Base-by-base conservation (phyloP, 306 rosid genomes). In the Abrus precatorius region DNA sequence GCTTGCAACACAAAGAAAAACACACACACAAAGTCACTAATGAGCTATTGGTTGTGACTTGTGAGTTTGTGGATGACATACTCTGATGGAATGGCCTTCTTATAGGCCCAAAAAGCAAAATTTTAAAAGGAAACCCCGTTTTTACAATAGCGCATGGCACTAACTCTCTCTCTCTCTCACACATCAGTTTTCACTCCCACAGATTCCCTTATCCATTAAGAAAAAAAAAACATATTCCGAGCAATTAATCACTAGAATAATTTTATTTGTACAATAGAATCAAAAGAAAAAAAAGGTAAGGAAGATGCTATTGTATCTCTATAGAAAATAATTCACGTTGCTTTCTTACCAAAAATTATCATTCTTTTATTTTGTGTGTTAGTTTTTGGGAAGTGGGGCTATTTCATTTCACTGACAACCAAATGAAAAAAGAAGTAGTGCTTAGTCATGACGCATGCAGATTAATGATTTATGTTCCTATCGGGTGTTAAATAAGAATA, bases 351-450 rank as follows among this genome's bases (percentile, higher is more conserved):
- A 76, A 7, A 69, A 30, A 1, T 41, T 78, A 6, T 14, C 27
- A 7, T 29, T 28, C 14, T 69, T 6, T 32, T 29, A 49, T 60
- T 50, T 28, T 36, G 40, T 36, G 40, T 36, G 40, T 14, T 74
- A 27, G 41, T 83, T 56, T 53, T 55, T 69, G 65, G 12, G 69
- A 61, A 75, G 81, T 83, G 80, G 87, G 34, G 48, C 12, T 50
- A 70, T 85, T 81, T 60, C 86, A 82, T 87, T 89, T 61, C 84
- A 76, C 69, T 87, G 83, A 82, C 79, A 82, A 77, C 84, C 84
- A 74, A 87, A 83, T 87, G 74, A 44, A 44, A 62, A 76, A 12
- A 75, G 86, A 77, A 36, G 40, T 36, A 20, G 90, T 89, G 92
- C 86, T 45, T 9, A 43, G 85, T 14, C 60, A 77, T 81, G 88